Base-by-base conservation (phyloP, 257 asterid species). In the Linderniella brevidens region DNA sequence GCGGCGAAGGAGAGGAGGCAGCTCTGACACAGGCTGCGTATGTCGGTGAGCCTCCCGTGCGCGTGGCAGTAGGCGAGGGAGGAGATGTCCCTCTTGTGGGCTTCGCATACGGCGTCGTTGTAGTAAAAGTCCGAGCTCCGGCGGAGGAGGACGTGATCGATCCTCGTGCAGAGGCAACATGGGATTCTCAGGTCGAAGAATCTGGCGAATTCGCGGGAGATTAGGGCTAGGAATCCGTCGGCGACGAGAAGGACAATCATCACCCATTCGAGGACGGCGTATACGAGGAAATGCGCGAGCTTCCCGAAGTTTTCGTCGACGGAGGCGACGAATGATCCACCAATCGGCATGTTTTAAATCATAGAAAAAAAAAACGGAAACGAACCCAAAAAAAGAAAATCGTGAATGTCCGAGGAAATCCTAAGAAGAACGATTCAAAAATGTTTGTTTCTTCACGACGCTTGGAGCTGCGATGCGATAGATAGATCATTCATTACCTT, bases 1-100 rank as follows among this genome's bases (percentile, higher is more conserved):
- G 64, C 63, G 19, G 86, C 72, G 43, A 71, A 76, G 0, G 96
- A 76, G 9, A 85, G 71, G 45, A 85, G 94, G 53, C 99, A 79
- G 0, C 78, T 68, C 10, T 70, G 93, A 40, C 94, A 85, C 86
- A 85, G 77, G 66, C 38, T 68, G 3, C 74, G 76, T 4, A 79
- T 66, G 52, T 85, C 88, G 2, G 93, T 77, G 14, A 85, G 72
- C 61, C 66, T 77, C 64, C 52, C 71, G 53, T 90, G 96, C 40
- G 72, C 74, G 53, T 79, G 85, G 71, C 96, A 90, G 59, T 79
- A 90, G 13, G 94, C 82, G 48, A 85, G 82, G 52, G 96, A 58
- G 3, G 96, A 82, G 17, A 85, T 67, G 50, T 76, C 84, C 58
- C 63, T 71, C 65, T 81, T 85, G 72, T 85, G 99, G 13, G 15